Evolutionary conservation across 169 alveolate genomes (phyloP).

Genomic region (Cryptosporidium sp.): DNA sequence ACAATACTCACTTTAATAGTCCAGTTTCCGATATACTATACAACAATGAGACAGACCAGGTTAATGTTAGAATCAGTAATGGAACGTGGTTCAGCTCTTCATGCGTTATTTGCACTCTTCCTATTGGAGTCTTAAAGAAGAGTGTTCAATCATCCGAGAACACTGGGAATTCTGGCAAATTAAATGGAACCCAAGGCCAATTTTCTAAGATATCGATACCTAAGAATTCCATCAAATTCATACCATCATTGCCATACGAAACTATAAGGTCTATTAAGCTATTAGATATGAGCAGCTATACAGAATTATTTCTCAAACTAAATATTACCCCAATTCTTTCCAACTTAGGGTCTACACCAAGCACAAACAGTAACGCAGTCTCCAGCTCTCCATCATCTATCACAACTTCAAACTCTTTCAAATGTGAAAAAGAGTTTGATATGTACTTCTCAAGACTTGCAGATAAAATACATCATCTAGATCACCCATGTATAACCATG

Average conservation of each 20-base stretch:
- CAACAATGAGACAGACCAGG: slow-evolving; percentile 66
- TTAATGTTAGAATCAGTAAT: slow-evolving; percentile 42
- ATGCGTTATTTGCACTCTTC: slow-evolving; percentile 62
- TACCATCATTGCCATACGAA: slow-evolving; percentile 58
- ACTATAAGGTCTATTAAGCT: slow-evolving; percentile 42
- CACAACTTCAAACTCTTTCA: not conserved
- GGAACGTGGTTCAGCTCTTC: slow-evolving; percentile 73
- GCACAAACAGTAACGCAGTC: not conserved
- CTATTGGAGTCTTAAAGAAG: slow-evolving; percentile 58
- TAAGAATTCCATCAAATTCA: slow-evolving; percentile 19
- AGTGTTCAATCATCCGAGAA: slow-evolving; percentile 35
- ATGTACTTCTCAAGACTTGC: slow-evolving; percentile 33
- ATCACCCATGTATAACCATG: slow-evolving; percentile 34
- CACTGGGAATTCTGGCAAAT: not conserved
- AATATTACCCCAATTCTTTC: not conserved
- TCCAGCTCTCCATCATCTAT: slow-evolving; percentile 12
- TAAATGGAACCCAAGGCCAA: not conserved
- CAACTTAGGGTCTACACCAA: slow-evolving; percentile 1
- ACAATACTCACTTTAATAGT: slow-evolving; percentile 10
- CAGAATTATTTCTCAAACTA: slow-evolving; percentile 29
- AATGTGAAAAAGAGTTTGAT: not conserved
- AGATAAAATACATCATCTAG: slow-evolving; percentile 53
- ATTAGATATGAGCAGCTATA: slow-evolving; percentile 60
- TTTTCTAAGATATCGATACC: not conserved
- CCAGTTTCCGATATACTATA: slow-evolving; percentile 52